These are phyloP conservation scores for Calycina herbarum DNA, from an alignment of 2,329 filamentous ascomycete genomes.

Conservation along the genomic window DNA sequence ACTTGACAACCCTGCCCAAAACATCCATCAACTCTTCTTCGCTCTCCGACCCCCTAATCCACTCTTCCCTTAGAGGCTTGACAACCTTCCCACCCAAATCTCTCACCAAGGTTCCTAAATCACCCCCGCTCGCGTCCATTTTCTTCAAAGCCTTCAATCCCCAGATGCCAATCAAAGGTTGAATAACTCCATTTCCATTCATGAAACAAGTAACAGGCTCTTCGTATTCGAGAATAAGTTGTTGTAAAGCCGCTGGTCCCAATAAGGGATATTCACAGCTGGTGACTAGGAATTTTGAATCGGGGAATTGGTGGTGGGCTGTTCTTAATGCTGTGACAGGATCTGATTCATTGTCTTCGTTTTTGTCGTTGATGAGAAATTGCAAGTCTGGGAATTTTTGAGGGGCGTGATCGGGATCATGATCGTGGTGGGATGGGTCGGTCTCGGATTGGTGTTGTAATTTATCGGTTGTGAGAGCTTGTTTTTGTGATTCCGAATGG, in stretches of 20 bases:
- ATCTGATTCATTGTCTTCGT: neutral
- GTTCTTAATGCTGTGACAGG: neutral
- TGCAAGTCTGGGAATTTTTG: neutral
- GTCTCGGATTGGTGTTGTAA: no score
- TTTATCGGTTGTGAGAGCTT: neutral
- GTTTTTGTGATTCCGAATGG: neutral
- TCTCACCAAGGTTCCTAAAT: constrained; percentile 25
- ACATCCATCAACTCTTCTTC: constrained; percentile 42
- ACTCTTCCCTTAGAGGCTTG: constrained; percentile 41
- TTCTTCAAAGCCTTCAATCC: constrained; percentile 33
- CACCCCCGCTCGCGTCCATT: constrained; percentile 8
- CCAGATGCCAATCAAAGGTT: constrained; percentile 43
- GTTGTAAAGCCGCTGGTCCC: constrained; percentile 30
- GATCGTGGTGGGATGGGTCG: neutral
- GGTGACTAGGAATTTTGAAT: neutral
- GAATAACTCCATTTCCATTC: constrained; percentile 34
- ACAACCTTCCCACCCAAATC: constrained; percentile 24
- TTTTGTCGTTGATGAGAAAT: neutral
- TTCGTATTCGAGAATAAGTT: constrained; percentile 31
- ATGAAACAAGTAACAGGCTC: constrained; percentile 40
- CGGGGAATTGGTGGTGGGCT: neutral
- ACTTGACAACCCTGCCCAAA: neutral
- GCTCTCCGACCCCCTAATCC: constrained; percentile 42
- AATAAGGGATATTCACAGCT: constrained; percentile 40
- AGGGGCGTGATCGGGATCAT: neutral